A percentile compares a stretch with the other conserved stretches of the same genome.
phyloP scores from a whole-genome alignment of 495 filamentous ascomycete genomes.

The Symbiotaphrina buchneri region DNA sequence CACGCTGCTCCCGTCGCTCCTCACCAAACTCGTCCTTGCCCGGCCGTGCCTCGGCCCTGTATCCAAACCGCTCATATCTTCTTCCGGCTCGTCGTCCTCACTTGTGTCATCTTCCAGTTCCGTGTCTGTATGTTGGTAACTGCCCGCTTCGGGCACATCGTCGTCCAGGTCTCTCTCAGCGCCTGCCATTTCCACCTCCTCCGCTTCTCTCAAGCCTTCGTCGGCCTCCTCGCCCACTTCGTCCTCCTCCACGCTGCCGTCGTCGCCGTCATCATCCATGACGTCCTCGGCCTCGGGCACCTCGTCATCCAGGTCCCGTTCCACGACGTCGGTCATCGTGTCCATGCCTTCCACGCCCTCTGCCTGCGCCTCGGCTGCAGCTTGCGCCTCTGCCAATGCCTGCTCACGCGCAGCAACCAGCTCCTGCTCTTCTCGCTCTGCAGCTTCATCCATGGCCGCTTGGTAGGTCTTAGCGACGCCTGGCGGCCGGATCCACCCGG shows the following conservation, averaged over 20 bases:
- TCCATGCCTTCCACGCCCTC: constrained; percentile 11
- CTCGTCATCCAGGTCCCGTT: constrained; percentile 38
- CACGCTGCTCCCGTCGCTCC: background rate
- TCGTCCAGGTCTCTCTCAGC: constrained; percentile 31
- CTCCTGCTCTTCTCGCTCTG: constrained; percentile 17
- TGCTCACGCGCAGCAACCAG: constrained; percentile 12
- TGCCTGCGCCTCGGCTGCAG: constrained; percentile 10
- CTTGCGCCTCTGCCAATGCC: constrained; percentile 8
- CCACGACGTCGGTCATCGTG: constrained; percentile 31
- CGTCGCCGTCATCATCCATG: constrained; percentile 21
- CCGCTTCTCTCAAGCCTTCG: constrained; percentile 20
- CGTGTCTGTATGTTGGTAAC: constrained; percentile 69
- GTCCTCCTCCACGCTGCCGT: constrained; percentile 8
- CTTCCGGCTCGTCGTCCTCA: constrained; percentile 22
- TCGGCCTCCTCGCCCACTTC: constrained; percentile 11
- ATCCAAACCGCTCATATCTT: no score
- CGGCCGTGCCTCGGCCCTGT: background rate
- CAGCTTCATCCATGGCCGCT: constrained; percentile 16
- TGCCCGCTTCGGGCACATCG: constrained; percentile 41
- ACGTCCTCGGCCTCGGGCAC: constrained; percentile 39
- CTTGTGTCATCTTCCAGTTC: constrained; percentile 33
- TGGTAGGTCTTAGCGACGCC: constrained; percentile 20
- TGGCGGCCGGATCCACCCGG: constrained; percentile 18
- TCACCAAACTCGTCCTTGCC: background rate
- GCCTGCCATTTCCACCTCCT: constrained; percentile 24